phyloP scores from a whole-genome alignment of 768 basidiomycete species.

The Amanita rubescens region DNA sequence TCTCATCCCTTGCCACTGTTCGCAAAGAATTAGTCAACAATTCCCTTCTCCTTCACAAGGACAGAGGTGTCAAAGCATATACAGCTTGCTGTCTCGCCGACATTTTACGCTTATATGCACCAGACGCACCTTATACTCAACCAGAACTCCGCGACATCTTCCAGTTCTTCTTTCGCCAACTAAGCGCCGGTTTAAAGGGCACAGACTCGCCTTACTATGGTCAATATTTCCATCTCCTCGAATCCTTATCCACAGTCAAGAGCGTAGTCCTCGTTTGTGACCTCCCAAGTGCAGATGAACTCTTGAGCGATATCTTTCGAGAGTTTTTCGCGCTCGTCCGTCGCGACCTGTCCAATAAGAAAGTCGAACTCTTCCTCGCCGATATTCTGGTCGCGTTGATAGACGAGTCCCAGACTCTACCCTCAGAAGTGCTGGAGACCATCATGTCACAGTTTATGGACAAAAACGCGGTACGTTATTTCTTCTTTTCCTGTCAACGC shows the following conservation, averaged over 20 bases:
- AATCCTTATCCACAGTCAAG: conserved; percentile 90
- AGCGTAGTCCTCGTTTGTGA: conserved; percentile 92
- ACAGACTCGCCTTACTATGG: conserved; percentile 80
- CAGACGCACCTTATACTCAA: conserved; percentile 92
- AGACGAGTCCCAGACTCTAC: conserved; percentile 78
- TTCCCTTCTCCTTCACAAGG: conserved; percentile 86
- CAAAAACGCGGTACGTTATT: conserved; percentile 54
- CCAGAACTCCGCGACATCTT: conserved; percentile 92
- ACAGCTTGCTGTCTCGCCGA: conserved; percentile 93
- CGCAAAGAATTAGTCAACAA: conserved; percentile 75
- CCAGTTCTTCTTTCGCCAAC: conserved; percentile 90
- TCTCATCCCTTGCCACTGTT: conserved; percentile 56
- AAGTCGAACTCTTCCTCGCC: conserved; percentile 78
- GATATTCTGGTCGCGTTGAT: conserved; percentile 87
- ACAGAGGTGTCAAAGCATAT: conserved; percentile 92
- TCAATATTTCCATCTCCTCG: conserved; percentile 92
- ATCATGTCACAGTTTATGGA: conserved; percentile 84
- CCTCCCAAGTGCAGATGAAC: conserved; percentile 77
- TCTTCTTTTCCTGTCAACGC: conserved; percentile 4
- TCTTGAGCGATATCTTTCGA: conserved; percentile 77
- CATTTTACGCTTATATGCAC: conserved; percentile 87
- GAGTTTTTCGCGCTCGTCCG: conserved; percentile 76
- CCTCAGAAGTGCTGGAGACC: conserved; percentile 69
- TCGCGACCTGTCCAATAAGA: conserved; percentile 56
- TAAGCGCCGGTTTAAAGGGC: conserved; percentile 65